Base-by-base conservation (phyloP, 805 yeast genomes). In the Saccharomycopsis sp. region DNA sequence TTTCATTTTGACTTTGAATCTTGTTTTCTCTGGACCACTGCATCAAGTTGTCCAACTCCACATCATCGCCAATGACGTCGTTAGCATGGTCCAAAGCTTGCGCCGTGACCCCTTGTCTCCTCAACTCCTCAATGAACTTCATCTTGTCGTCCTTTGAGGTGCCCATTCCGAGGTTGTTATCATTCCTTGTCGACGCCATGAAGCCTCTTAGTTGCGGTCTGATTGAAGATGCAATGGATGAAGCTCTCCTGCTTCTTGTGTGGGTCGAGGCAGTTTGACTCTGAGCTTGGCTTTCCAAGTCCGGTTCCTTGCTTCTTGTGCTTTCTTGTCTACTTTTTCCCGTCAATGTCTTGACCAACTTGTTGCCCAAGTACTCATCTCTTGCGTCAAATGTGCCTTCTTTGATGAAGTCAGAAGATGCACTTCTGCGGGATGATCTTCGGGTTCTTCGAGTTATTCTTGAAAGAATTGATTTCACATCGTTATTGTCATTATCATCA, bases 341-440 rank as follows among this genome's bases (percentile, higher is more conserved):
- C 6, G 36, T 33, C 36, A 33, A 33, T 8, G 37, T 34, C 18
- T 32, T 34, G 9, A 34, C 16, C 20, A 43, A 25, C n/a, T 25
- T 39, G 9, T 36, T 43, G n/a, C 41, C 43, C 18, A 43, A 31
- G 36, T 43, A 43, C 17, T 36, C 41, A 4, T 35, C 41, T 19
- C 48, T 22, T 16, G 47, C 43, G 25, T 43, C 38, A 7, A 16
- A 10, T 4, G 39, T 39, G 10, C 46, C 42, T 25, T 63, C 50
- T 1, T 58, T 60, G 4, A 26, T 35, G n/a, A n/a, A n/a, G n/a
- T n/a, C n/a, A n/a, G n/a, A n/a, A n/a, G n/a, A 15, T 38, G 31
- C n/a, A n/a, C 34, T n/a, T 25, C 26, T 30, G 34, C 43, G 15
- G 29, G 73, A 46, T 62, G 77, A 51, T 77, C 82, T 16, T 65